These are phyloP conservation scores for Thalassiosira livingstoniorum DNA, from an alignment of 352 stramenopile genomes.

Conservation along the genomic window DNA sequence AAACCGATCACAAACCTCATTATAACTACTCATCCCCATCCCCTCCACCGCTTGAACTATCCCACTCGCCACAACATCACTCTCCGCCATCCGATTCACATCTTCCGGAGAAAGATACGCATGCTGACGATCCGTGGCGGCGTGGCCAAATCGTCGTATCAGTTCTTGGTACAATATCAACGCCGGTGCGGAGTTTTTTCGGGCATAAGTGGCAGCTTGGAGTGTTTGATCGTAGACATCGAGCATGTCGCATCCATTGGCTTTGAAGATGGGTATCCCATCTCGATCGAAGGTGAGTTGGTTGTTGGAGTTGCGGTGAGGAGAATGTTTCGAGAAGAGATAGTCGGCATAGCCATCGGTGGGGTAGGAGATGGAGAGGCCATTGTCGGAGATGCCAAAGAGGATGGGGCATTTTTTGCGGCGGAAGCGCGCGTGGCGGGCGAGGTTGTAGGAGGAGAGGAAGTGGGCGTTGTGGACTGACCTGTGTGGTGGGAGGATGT, in stretches of 20 bases:
- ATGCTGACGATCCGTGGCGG: constrained; percentile 84
- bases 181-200: constrained; percentile 69
- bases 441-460: constrained; percentile 82
- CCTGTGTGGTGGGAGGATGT: no score
- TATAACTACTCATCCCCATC: constrained; percentile 59
- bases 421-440: constrained; percentile 77
- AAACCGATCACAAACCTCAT: constrained; percentile 68
- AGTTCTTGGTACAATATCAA: constrained; percentile 81
- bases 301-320: constrained; percentile 3
- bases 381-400: constrained; percentile 87
- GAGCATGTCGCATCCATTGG: constrained; percentile 77
- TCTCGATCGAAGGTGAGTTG: constrained; percentile 32
- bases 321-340: constrained; percentile 55
- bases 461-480: constrained; percentile 89
- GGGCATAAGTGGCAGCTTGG: constrained; percentile 70
- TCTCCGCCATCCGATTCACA: constrained; percentile 68
- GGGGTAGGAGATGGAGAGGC: constrained; percentile 83
- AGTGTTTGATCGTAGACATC: constrained; percentile 83
- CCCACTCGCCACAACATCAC: constrained; percentile 57
- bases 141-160: constrained; percentile 86
- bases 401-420: constrained; percentile 84
- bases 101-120: constrained; percentile 76
- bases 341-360: constrained; percentile 78
- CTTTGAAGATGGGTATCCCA: constrained; percentile 69
- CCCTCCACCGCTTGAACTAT: constrained; percentile 68